Percentiles rank a stretch among this genome's conserved stretches.
Evolutionary conservation across 345 rosid species (phyloP).

Genomic region (Salix dunnii): DNA sequence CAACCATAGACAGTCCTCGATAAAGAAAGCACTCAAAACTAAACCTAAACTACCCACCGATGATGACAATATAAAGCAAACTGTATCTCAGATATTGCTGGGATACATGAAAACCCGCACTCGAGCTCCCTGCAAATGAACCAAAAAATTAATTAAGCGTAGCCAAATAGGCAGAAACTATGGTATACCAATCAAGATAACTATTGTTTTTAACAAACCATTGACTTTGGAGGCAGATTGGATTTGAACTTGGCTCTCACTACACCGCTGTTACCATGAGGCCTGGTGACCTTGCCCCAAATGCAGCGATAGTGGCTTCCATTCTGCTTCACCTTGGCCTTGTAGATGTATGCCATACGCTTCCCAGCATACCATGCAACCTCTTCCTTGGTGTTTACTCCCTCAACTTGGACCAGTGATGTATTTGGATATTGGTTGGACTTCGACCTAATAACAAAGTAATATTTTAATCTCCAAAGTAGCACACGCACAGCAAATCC

Average conservation of each 20-base stretch:
- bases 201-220: background rate
- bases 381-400: background rate
- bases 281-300: background rate
- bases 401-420: background rate
- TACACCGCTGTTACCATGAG: background rate
- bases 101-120: background rate
- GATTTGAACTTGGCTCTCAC: background rate
- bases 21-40: background rate
- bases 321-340: background rate
- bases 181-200: background rate
- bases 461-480: background rate
- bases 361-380: background rate
- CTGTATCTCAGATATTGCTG: background rate
- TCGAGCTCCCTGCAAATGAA: background rate
- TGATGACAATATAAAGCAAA: background rate
- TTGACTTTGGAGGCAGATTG: background rate
- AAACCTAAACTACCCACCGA: background rate
- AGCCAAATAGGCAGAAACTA: background rate
- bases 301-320: background rate
- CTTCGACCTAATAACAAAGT: background rate
- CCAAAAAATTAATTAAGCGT: background rate
- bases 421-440: background rate
- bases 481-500: background rate
- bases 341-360: background rate
- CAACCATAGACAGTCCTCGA: background rate